Percentiles rank a stretch among this genome's conserved stretches.
These are phyloP conservation scores for Trypanosoma cruzi DNA, from an alignment of 208 protist genomes.

Conservation along the genomic window DNA sequence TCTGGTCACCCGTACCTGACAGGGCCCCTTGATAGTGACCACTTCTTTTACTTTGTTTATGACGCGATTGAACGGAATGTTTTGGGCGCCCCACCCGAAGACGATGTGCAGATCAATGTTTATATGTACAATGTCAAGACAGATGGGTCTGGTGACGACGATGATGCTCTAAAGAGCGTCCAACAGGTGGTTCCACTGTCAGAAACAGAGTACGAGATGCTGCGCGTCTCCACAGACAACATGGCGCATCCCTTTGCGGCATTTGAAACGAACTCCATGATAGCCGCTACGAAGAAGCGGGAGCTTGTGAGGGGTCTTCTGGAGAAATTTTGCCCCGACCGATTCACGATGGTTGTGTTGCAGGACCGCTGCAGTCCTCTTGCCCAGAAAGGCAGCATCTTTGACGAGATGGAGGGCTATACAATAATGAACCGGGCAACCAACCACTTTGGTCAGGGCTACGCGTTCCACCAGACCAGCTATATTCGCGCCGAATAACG, in stretches of 20 bases:
- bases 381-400: slow-evolving; percentile 31
- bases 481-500: slow-evolving; percentile 38
- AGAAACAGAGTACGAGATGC: slow-evolving; percentile 64
- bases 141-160: slow-evolving; percentile 16
- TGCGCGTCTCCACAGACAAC: slow-evolving; percentile 44
- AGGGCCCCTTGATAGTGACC: slow-evolving; percentile 84
- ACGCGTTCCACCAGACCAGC: slow-evolving; percentile 75
- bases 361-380: slow-evolving; percentile 53
- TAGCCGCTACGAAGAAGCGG: slow-evolving; percentile 23
- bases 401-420: slow-evolving; percentile 56
- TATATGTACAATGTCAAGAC: slow-evolving; percentile 67
- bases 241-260: slow-evolving; percentile 38
- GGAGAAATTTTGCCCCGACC: slow-evolving; percentile 45
- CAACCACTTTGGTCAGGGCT: slow-evolving; percentile 81
- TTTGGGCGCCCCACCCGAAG: slow-evolving; percentile 16
- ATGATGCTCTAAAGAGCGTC: slow-evolving; percentile 17
- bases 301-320: slow-evolving; percentile 51
- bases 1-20: slow-evolving; percentile 75
- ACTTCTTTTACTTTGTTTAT: slow-evolving; percentile 90
- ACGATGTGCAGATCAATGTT: slow-evolving; percentile 79
- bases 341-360: slow-evolving; percentile 70
- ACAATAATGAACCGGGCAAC: slow-evolving; percentile 55
- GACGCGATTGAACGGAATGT: slow-evolving; percentile 53
- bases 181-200: slow-evolving; percentile 39
- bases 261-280: slow-evolving; percentile 76